Conservation (phyloP, 768 basidiomycete genomes). For the Pulveroboletus sp. region DNA sequence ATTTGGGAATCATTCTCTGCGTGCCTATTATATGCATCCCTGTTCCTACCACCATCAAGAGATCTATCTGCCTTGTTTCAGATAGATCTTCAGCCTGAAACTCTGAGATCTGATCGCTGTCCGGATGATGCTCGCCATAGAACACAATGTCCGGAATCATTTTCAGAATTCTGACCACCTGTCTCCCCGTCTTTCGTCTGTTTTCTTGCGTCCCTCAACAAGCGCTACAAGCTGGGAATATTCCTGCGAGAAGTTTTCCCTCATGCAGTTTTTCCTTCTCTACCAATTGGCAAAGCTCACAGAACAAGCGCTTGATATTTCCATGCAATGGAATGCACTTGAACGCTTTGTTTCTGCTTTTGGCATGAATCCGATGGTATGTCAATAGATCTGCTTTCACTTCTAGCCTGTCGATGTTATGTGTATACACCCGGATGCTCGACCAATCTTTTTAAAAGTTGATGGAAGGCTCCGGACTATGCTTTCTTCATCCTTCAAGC, state of each 20-base stretch:
- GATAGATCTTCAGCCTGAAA: conserved; percentile 5
- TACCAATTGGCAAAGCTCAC: conserved; percentile 1
- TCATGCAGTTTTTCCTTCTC: background rate
- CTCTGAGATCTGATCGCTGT: background rate
- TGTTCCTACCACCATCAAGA: conserved; percentile 9
- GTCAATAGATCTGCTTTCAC: background rate
- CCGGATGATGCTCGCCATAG: conserved; percentile 8
- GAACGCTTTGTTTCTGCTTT: background rate
- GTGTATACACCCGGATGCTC: background rate
- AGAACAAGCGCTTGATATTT: conserved; percentile 6
- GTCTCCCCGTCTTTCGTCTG: background rate
- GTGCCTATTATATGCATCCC: conserved; percentile 15
- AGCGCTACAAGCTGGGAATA: background rate
- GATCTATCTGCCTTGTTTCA: background rate
- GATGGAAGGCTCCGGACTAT: background rate
- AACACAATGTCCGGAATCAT: conserved; percentile 12
- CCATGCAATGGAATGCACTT: conserved; percentile 11
- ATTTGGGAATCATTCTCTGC: conserved; percentile 6
- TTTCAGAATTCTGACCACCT: background rate
- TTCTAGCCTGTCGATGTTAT: background rate
- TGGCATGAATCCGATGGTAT: conserved; percentile 1
- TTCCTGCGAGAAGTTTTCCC: conserved; percentile 1
- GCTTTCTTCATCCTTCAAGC: background rate
- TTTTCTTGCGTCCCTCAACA: background rate
- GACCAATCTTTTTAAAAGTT: background rate